Percentiles rank a stretch among this genome's conserved stretches.
Conservation (phyloP, 306 rosid species). For the Prunus mongolica region DNA sequence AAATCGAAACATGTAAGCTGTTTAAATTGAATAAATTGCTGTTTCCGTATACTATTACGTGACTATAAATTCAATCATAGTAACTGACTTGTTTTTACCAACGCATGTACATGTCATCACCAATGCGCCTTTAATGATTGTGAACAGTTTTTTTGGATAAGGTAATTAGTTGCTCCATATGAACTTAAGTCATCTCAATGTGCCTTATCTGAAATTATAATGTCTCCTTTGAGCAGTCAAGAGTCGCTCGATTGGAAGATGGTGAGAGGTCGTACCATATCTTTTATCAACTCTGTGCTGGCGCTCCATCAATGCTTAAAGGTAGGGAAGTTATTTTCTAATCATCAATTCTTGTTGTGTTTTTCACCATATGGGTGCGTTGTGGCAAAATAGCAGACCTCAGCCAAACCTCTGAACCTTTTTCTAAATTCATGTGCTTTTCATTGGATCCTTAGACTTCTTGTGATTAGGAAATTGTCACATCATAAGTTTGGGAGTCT, state of each 20-base stretch:
- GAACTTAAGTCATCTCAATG: conserved; percentile 26
- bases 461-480: not conserved
- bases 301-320: conserved; percentile 68
- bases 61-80: conserved; percentile 12
- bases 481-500: not conserved
- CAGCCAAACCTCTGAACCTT: not conserved
- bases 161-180: conserved; percentile 50
- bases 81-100: conserved; percentile 44
- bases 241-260: conserved; percentile 70
- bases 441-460: not conserved
- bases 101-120: conserved; percentile 34
- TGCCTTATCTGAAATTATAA: conserved; percentile 27
- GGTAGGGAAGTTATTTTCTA: conserved; percentile 39
- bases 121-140: conserved; percentile 20
- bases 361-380: not conserved
- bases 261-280: conserved; percentile 87
- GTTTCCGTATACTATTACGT: conserved; percentile 14
- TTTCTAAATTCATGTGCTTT: not conserved
- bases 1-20: conserved; percentile 84
- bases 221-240: conserved; percentile 62
- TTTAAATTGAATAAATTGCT: conserved; percentile 20
- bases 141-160: conserved; percentile 75
- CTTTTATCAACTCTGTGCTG: conserved; percentile 96
- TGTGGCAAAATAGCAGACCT: not conserved
- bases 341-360: not conserved